A percentile compares a stretch with the other conserved stretches of the same genome.
These are phyloP conservation scores for Porpolomopsis calyptriformis DNA, from an alignment of 768 basidiomycete genomes.

Conservation along the genomic window DNA sequence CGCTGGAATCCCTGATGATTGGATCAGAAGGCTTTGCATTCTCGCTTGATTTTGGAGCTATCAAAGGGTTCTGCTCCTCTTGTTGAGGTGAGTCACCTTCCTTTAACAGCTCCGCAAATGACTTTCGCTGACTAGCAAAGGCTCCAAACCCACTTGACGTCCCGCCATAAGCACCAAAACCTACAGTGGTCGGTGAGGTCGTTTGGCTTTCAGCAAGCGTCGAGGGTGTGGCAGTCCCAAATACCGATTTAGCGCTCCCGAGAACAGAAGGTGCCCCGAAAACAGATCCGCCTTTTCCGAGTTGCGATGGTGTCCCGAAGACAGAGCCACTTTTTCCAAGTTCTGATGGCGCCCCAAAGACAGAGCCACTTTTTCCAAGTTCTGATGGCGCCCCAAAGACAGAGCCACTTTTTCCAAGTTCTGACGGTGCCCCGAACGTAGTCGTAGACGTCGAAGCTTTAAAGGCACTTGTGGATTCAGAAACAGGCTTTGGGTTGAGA, in stretches of 20 bases:
- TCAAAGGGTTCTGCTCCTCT: no score
- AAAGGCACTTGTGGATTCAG: conserved; percentile 26
- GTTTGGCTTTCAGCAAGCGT: no score
- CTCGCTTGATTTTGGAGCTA: neutral
- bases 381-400: conserved; percentile 7
- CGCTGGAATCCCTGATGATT: neutral
- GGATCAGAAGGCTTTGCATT: neutral
- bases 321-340: neutral
- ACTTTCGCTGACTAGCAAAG: neutral
- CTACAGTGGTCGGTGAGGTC: neutral
- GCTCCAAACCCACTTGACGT: conserved; percentile 1
- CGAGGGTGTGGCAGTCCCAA: conserved; percentile 18
- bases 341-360: neutral
- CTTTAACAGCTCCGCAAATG: neutral
- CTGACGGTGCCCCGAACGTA: conserved; percentile 31
- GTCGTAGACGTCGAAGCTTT: conserved; percentile 16
- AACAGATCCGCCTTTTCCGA: conserved; percentile 20
- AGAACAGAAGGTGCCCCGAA: conserved; percentile 32
- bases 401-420: conserved; percentile 14
- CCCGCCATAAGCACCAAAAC: neutral
- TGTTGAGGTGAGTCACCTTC: neutral
- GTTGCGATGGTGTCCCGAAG: conserved; percentile 4
- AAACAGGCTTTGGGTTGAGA: conserved; percentile 31
- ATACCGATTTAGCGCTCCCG: conserved; percentile 23
- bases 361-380: neutral